Evolutionary conservation across 768 basidiomycete species (phyloP), one percentile per base, ranked within the genome.

Genomic region (Psilocybe tampanensis): DNA sequence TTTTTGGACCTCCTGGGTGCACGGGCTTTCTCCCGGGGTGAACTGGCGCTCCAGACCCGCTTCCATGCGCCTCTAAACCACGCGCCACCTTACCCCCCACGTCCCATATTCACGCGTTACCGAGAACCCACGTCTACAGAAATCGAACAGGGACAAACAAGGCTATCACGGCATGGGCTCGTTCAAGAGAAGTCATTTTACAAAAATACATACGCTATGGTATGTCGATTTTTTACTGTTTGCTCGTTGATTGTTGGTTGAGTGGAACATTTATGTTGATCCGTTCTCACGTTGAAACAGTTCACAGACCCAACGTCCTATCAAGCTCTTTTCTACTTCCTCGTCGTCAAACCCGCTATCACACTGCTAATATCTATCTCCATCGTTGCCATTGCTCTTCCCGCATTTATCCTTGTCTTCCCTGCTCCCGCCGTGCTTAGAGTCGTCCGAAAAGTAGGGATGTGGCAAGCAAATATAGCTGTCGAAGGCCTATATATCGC

Each of bases 291-390:
- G 49, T 50, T 48, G 36, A n/a, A 9, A 18, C 61, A 92, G 90
- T 93, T 93, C 71, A 86, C 87, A 41, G 91, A 93, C 64, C 74
- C 88, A 36, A 90, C 88, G 4, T 89, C 91, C 17, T 93, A 91
- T 70, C 89, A 90, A 74, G 87, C 92, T 0, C 79, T 94, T 2
- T 93, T 94, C 77, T 93, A 94, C 69, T 94, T 94, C 73, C 80
- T 94, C 58, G 89, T 93, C 48, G 86, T 94, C 76, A 94, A 94
- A 68, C 90, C 92, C 2, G 79, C 84, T 26, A 89, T 93, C 69
- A 91, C 90, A 1, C 70, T 94, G 23, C 73, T 88, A 17, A 74
- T 92, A 33, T 80, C 83, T 5, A 68, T 90, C 13, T 61, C 74
- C 19, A 67, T 90, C 48, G 36, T 90, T 15, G 71, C 82, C 13